Conservation (phyloP, 805 yeast genomes). For the Candida tibetensis region DNA sequence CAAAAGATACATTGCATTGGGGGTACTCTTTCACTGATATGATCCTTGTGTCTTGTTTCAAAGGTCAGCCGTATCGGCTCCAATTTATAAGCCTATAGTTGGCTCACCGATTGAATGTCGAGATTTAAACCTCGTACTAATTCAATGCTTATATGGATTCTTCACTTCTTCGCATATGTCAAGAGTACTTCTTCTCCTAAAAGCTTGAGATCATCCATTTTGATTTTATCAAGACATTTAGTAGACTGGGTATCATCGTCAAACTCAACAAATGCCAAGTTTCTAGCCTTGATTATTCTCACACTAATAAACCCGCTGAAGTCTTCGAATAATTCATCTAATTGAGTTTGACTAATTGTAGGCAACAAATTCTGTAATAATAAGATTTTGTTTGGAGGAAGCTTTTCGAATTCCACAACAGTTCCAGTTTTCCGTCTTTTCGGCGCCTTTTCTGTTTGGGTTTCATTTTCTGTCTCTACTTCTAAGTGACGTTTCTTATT, state of each 20-base stretch:
- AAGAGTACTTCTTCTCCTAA: conserved; percentile 24
- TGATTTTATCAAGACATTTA: conserved; percentile 18
- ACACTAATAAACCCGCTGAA: conserved; percentile 63
- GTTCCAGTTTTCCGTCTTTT: conserved; percentile 3
- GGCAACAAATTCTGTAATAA: conserved; percentile 64
- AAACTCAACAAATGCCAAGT: conserved; percentile 81
- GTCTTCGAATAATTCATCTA: conserved; percentile 46
- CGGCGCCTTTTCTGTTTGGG: conserved; percentile 10
- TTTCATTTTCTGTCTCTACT: conserved; percentile 16
- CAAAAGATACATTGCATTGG: no score
- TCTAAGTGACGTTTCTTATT: conserved; percentile 15
- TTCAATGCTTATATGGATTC: no score
- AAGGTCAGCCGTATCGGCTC: no score
- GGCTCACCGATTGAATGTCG: no score
- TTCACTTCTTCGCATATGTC: conserved; percentile 36
- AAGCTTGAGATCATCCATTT: conserved; percentile 6
- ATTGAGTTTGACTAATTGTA: conserved; percentile 17
- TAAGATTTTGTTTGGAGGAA: conserved; percentile 69
- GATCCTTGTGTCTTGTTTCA: no score
- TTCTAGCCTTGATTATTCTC: conserved; percentile 62
- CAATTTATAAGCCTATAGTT: no score
- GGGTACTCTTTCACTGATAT: no score
- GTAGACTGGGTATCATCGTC: conserved; percentile 52
- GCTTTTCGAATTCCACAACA: conserved; percentile 19
- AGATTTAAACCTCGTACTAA: no score